These are phyloP conservation scores for Calonectria fujianensis DNA, from an alignment of 2,329 filamentous ascomycete genomes.

Conservation along the genomic window DNA sequence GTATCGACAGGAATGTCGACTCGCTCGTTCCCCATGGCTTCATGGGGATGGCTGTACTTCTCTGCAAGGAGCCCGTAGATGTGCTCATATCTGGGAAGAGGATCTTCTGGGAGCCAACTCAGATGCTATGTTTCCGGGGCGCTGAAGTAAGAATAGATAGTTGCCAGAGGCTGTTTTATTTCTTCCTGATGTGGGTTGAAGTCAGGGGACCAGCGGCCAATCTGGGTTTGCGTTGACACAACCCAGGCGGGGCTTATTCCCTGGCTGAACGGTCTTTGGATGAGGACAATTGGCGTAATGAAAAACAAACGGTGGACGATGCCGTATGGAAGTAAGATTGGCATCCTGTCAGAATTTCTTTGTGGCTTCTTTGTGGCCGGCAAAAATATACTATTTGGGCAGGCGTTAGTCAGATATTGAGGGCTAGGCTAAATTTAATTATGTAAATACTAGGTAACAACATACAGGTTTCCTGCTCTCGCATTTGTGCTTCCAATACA, in stretches of 20 bases:
- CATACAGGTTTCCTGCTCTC: not conserved
- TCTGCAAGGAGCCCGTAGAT: constrained; percentile 4
- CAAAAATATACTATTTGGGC: not conserved
- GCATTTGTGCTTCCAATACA: not conserved
- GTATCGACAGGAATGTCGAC: not conserved
- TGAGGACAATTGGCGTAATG: not conserved
- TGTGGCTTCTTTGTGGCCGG: not conserved
- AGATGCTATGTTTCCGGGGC: constrained; percentile 15
- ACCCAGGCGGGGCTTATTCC: not conserved
- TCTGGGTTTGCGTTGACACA: not conserved
- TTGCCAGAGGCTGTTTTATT: not conserved
- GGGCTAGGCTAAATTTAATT: not conserved
- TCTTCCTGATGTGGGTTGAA: constrained; percentile 16
- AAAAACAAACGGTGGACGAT: not conserved
- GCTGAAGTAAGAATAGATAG: not conserved
- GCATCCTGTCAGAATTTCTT: not conserved
- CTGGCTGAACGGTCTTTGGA: not conserved
- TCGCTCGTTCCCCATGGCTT: not conserved
- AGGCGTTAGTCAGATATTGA: not conserved
- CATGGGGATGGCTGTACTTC: constrained; percentile 7
- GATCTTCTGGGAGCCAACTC: constrained; percentile 16
- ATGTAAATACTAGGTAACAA: too few species aligned
- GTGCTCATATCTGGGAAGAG: not conserved
- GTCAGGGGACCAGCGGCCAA: not conserved
- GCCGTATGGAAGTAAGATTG: not conserved